These are phyloP conservation scores for Arthroderma uncinatum DNA, from an alignment of 2,329 filamentous ascomycete species.

Conservation along the genomic window DNA sequence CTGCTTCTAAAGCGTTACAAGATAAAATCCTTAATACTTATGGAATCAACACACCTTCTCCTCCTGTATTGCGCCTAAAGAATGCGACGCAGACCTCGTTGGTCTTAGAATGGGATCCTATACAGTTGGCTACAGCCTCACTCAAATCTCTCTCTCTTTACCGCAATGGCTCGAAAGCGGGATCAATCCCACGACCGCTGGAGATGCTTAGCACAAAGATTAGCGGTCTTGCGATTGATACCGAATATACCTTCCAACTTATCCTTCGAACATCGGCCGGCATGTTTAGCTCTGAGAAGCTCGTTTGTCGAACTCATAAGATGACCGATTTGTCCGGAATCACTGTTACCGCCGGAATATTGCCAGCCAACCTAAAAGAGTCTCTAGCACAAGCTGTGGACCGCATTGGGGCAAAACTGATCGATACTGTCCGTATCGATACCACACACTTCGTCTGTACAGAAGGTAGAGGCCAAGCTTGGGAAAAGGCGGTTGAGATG, in stretches of 20 bases:
- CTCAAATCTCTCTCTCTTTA: conserved; percentile 82
- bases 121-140: conserved; percentile 83
- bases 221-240: conserved; percentile 88
- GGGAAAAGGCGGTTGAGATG: conserved; percentile 96
- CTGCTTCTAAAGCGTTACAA: conserved; percentile 75
- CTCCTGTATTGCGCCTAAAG: conserved; percentile 75
- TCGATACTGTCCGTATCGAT: conserved; percentile 84
- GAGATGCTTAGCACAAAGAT: conserved; percentile 95
- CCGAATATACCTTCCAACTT: conserved; percentile 89
- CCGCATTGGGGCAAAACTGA: conserved; percentile 82
- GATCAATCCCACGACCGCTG: conserved; percentile 76
- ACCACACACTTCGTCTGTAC: conserved; percentile 98
- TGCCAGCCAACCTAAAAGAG: conserved; percentile 63
- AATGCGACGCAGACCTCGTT: conserved; percentile 98
- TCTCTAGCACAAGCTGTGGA: conserved; percentile 64
- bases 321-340: conserved; percentile 96
- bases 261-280: conserved; percentile 84
- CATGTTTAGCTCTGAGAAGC: conserved; percentile 69
- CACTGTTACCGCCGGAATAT: conserved; percentile 80
- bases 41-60: conserved; percentile 63
- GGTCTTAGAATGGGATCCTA: conserved; percentile 94
- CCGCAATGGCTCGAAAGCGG: conserved; percentile 92
- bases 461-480: conserved; percentile 75
- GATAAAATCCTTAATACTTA: conserved; percentile 78
- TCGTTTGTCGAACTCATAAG: conserved; percentile 85